These are phyloP conservation scores for Phascolomyces articulosus DNA, from an alignment of 371 early-diverging fungal genomes.

Conservation along the genomic window DNA sequence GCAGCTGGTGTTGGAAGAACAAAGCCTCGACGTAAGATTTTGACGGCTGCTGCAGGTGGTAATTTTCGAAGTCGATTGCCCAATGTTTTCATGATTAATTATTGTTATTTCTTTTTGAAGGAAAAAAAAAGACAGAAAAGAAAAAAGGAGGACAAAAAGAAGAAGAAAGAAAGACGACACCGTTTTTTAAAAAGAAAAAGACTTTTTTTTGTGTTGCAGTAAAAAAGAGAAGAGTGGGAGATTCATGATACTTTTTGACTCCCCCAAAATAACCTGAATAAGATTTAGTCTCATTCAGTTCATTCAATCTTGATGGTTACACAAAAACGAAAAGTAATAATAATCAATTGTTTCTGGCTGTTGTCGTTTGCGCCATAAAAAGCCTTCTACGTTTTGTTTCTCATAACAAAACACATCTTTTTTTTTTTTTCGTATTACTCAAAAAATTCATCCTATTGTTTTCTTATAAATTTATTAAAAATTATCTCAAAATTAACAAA, in stretches of 20 bases:
- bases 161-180: background rate
- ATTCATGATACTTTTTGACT: background rate
- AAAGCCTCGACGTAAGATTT: slow-evolving; percentile 42
- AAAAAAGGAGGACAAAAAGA: background rate
- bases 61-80: slow-evolving; percentile 35
- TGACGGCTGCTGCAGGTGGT: slow-evolving; percentile 43
- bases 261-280: background rate
- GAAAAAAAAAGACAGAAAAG: slow-evolving; percentile 7
- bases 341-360: too few species aligned
- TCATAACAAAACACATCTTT: too few species aligned
- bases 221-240: background rate
- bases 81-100: slow-evolving; percentile 28
- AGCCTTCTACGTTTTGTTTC: too few species aligned
- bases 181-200: background rate
- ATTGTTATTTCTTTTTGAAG: background rate
- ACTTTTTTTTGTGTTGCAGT: background rate
- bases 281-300: too few species aligned
- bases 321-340: too few species aligned
- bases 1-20: slow-evolving; percentile 51
- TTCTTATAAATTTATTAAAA: too few species aligned
- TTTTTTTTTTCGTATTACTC: too few species aligned
- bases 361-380: too few species aligned
- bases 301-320: background rate
- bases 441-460: too few species aligned
- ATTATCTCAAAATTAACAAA: too few species aligned